A percentile compares a stretch with the other conserved stretches of the same genome.
Conservation (phyloP, 768 basidiomycete genomes). For the Hypholoma sublateritium region DNA sequence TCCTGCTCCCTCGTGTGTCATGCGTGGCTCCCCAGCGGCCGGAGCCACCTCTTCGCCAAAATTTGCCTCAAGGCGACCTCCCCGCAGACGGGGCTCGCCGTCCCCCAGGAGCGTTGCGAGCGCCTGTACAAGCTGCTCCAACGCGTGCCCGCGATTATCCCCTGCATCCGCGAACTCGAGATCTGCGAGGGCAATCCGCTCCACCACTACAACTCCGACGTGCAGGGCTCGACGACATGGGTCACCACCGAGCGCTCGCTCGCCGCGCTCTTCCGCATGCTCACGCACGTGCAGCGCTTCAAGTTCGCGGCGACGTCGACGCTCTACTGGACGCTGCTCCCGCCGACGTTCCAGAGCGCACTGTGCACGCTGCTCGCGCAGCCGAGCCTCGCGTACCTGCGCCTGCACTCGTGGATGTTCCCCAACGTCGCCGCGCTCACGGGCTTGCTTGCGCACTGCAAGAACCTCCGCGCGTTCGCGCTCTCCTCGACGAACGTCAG, state of each 20-base stretch:
- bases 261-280: constrained; percentile 32
- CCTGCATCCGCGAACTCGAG: constrained; percentile 36
- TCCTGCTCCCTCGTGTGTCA: constrained; percentile 37
- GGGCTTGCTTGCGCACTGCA: constrained; percentile 31
- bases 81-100: constrained; percentile 22
- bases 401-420: constrained; percentile 41
- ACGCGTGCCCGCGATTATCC: constrained; percentile 30
- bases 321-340: constrained; percentile 37
- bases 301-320: constrained; percentile 36
- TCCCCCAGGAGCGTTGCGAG: constrained; percentile 33
- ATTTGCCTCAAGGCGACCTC: constrained; percentile 34
- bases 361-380: constrained; percentile 33
- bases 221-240: constrained; percentile 34
- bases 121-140: constrained; percentile 33
- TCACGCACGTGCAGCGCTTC: constrained; percentile 36
- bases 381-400: constrained; percentile 35
- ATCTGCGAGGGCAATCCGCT: constrained; percentile 38
- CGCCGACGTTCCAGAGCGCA: constrained; percentile 32
- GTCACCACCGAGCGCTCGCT: constrained; percentile 38
- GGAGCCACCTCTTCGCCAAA: constrained; percentile 40
- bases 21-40: constrained; percentile 38
- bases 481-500: constrained; percentile 34
- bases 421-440: constrained; percentile 33
- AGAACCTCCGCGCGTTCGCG: constrained; percentile 34
- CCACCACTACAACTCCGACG: constrained; percentile 26